These are phyloP conservation scores for Spiraea crenata DNA, from an alignment of 331 rosid species.

Conservation along the genomic window DNA sequence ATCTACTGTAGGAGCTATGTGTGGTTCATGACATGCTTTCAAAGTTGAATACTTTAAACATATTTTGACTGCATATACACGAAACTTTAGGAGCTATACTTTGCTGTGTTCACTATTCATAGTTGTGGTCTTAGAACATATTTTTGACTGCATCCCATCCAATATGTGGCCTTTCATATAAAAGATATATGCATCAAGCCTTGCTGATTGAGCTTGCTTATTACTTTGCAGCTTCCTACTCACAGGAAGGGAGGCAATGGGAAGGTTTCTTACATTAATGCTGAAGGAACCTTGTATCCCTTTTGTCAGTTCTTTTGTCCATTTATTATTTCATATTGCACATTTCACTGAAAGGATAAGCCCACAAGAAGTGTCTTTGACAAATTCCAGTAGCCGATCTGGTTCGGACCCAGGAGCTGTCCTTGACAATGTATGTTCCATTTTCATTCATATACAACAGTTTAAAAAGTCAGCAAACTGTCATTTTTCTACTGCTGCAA, in stretches of 20 bases:
- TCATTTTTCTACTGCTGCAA: conserved; percentile 27
- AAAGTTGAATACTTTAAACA: no score
- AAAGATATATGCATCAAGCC: background rate
- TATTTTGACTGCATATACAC: no score
- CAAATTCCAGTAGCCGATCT: conserved; percentile 60
- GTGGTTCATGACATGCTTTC: no score
- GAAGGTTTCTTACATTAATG: conserved; percentile 94
- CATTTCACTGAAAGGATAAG: background rate
- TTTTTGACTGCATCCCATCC: no score
- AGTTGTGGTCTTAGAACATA: no score
- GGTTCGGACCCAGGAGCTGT: conserved; percentile 98
- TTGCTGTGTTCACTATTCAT: no score
- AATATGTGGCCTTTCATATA: no score
- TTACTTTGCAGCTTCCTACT: conserved; percentile 71
- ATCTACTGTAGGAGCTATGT: no score
- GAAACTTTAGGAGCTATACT: no score
- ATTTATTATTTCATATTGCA: background rate
- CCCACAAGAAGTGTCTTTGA: conserved; percentile 14
- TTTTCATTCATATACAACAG: background rate
- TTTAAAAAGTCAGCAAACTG: conserved; percentile 12
- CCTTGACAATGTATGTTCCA: conserved; percentile 73
- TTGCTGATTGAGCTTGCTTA: conserved; percentile 10
- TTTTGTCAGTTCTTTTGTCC: background rate
- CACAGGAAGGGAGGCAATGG: conserved; percentile 92
- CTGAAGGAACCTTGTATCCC: conserved; percentile 89